Percentiles rank a stretch among this genome's conserved stretches.
Evolutionary conservation across 352 stramenopile genomes (phyloP).

Genomic region (Globisporangium okanoganense): DNA sequence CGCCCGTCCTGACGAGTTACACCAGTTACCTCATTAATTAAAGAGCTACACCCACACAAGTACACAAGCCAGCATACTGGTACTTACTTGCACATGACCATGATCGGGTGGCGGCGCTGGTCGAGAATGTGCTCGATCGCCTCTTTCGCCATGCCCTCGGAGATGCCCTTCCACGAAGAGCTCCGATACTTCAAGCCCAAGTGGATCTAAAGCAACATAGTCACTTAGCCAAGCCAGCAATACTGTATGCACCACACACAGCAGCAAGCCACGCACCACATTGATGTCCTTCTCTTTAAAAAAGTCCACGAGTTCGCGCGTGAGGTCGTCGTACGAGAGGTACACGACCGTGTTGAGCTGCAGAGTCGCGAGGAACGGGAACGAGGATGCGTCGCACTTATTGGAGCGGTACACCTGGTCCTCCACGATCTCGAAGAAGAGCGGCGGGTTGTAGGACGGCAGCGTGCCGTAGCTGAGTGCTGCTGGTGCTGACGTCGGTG

Average conservation of each 20-base stretch:
- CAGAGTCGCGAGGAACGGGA: slow-evolving; percentile 76
- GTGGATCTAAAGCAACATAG: slow-evolving; percentile 62
- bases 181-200: slow-evolving; percentile 79
- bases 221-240: not conserved
- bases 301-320: slow-evolving; percentile 69
- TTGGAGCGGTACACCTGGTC: slow-evolving; percentile 82
- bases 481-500: slow-evolving; percentile 5
- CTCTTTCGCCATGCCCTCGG: slow-evolving; percentile 83
- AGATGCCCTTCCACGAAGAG: slow-evolving; percentile 68
- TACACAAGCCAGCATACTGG: not conserved
- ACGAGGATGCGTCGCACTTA: slow-evolving; percentile 83
- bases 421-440: slow-evolving; percentile 88
- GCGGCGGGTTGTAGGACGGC: slow-evolving; percentile 74
- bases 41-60: not conserved
- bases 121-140: slow-evolving; percentile 83
- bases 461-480: slow-evolving; percentile 47
- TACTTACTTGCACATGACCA: slow-evolving; percentile 88
- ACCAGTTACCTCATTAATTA: not conserved
- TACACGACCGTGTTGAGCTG: slow-evolving; percentile 85
- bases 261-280: slow-evolving; percentile 31
- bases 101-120: slow-evolving; percentile 68
- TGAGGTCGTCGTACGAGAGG: slow-evolving; percentile 81
- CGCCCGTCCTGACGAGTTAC: slow-evolving; percentile 41
- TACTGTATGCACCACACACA: not conserved
- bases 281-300: slow-evolving; percentile 81